These are phyloP conservation scores for Helianthus annuus DNA, from an alignment of 129 eudicot species.

Conservation along the genomic window HanXRQr2.0-SUNRISE NC_035448.2:185922373-185922872, in stretches of 20 bases:
- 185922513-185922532: too few species aligned
- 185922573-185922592: not conserved
- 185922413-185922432: too few species aligned
- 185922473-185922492: too few species aligned
- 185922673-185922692: slow-evolving; percentile 98
- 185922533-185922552: too few species aligned
- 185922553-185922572: too few species aligned
- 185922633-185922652: slow-evolving; percentile 68
- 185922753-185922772: slow-evolving; percentile 22
- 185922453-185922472: too few species aligned
- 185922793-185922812: slow-evolving; percentile 7
- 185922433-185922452: too few species aligned
- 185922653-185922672: slow-evolving; percentile 89
- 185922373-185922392: too few species aligned
- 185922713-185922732: slow-evolving; percentile 95
- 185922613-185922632: not conserved
- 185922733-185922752: slow-evolving; percentile 79
- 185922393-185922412: too few species aligned
- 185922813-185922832: not conserved
- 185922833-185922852: slow-evolving; percentile 2
- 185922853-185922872: slow-evolving; percentile 2
- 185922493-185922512: too few species aligned
- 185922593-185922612: not conserved
- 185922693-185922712: slow-evolving; percentile 80
- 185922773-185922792: not conserved